Conservation (phyloP, 2,329 filamentous ascomycete species). For the Tolypocladium paradoxum region DNA sequence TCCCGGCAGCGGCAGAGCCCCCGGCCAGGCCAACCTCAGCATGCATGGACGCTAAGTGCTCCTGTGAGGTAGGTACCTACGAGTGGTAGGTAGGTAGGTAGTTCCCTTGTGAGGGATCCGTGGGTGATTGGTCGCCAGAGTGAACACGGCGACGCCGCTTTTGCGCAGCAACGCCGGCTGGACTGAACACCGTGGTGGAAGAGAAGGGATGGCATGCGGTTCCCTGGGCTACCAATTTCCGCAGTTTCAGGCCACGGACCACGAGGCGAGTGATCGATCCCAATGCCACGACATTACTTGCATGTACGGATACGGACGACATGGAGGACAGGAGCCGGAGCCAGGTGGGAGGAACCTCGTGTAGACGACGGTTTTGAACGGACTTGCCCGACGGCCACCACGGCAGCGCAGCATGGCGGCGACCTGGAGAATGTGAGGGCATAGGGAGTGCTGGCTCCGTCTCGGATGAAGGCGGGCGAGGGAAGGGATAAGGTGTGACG, state of each 20-base stretch:
- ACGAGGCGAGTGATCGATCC: neutral
- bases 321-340: too few species aligned
- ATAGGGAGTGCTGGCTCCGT: too few species aligned
- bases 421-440: neutral
- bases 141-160: neutral
- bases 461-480: too few species aligned
- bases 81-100: too few species aligned
- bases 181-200: neutral
- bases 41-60: too few species aligned
- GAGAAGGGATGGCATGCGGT: slow-evolving; percentile 7
- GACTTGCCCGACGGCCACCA: neutral
- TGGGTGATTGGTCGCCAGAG: neutral
- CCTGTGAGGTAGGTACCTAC: too few species aligned
- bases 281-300: neutral
- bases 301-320: too few species aligned
- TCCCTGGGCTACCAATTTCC: slow-evolving; percentile 5
- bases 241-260: slow-evolving; percentile 5
- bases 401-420: neutral
- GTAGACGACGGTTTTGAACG: neutral
- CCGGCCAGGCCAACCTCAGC: too few species aligned
- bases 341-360: too few species aligned
- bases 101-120: too few species aligned
- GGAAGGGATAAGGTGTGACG: too few species aligned
- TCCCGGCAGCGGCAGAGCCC: neutral
- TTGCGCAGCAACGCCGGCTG: neutral